Percentiles rank a stretch among this genome's conserved stretches.
Conservation (phyloP, 305 asterid genomes). For the Fraxinus sp. region DNA sequence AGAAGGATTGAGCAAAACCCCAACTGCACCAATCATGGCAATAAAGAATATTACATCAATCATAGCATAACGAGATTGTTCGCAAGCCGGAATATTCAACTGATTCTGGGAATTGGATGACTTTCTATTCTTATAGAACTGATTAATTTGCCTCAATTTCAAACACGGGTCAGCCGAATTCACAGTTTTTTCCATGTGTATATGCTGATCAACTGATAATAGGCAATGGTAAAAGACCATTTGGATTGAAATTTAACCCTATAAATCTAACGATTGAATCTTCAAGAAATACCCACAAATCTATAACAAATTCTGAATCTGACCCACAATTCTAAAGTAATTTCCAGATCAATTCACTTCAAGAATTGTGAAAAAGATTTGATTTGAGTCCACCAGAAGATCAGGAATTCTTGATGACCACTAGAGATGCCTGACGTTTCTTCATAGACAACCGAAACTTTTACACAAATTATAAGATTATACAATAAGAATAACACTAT, state of each 20-base stretch:
- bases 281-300: constrained; percentile 28
- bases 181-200: constrained; percentile 36
- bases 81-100: constrained; percentile 38
- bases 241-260: constrained; percentile 26
- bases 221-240: constrained; percentile 42
- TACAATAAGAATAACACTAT: constrained; percentile 9
- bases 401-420: constrained; percentile 35
- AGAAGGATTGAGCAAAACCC: constrained; percentile 63
- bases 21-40: constrained; percentile 65
- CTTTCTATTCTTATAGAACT: constrained; percentile 33
- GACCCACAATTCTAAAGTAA: constrained; percentile 25
- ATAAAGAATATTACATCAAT: constrained; percentile 38
- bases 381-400: constrained; percentile 29
- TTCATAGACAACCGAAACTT: constrained; percentile 14
- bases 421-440: constrained; percentile 1
- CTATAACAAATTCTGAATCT: constrained; percentile 34
- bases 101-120: constrained; percentile 27
- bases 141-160: constrained; percentile 45
- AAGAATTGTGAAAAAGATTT: constrained; percentile 15
- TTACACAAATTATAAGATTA: neutral
- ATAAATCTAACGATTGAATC: neutral
- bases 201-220: constrained; percentile 35
- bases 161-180: constrained; percentile 31
- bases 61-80: constrained; percentile 43
- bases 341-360: constrained; percentile 28